Evolutionary conservation across 768 basidiomycete species (phyloP), one percentile per base, ranked within the genome.

Genomic region (Amanita muscaria): DNA sequence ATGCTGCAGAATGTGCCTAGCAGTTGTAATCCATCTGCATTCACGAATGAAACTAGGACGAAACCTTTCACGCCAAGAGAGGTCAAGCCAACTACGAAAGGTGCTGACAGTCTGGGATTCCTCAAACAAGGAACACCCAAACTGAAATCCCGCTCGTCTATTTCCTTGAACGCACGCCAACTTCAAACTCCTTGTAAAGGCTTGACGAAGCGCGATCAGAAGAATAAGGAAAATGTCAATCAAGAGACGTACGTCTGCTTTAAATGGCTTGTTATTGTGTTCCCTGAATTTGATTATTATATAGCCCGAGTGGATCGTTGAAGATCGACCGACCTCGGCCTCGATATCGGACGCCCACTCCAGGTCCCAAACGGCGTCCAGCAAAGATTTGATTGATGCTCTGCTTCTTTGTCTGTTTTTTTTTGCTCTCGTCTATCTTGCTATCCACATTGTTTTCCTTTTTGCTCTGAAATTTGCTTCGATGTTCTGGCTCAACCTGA

Each of bases 221-320:
- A 32, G 31, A 33, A 42, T n/a, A 42, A 42, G 14, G 41, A 42
- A 21, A 42, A 42, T 22, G 14, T 21, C 9, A 10, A 21, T 32
- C 12, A n/a, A 7, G 41, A 42, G 6, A 4, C 30, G 31, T 29
- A 42, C 31, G 41, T 33, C 4, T 1, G 41, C 33, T 23, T 18
- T 42, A 22, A n/a, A n/a, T 31, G 18, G 10, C 8, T 41, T 10
- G 2, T 8, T 12, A 8, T 14, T 7, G 40, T 6, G 27, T 18
- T 10, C 19, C 12, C 7, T 1, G 12, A 16, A 11, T 41, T 16
- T 30, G 16, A 21, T 41, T 16, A 19, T 19, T 1, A 18, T 29
- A 15, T 10, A 41, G 40, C 21, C 40, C 40, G 18, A n/a, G 29
- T 14, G 8, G 10, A 30, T 30, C 40, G 29, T 30, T 42, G 3